These are phyloP conservation scores for Cichorium intybus DNA, from an alignment of 140 eudicot species.

Conservation along the genomic window DNA sequence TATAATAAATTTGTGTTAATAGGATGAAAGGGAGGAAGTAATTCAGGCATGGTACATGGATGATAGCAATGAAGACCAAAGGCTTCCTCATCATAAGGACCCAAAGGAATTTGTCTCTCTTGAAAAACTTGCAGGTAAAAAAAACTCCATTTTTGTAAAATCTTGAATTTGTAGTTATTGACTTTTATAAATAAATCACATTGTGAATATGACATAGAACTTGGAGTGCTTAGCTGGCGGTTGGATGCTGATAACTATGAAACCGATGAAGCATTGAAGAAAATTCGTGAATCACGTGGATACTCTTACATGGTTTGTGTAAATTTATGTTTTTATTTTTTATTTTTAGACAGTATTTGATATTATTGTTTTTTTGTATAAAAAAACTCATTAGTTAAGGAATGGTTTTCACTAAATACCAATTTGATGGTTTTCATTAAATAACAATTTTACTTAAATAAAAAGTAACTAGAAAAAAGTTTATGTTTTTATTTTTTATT, in stretches of 20 bases:
- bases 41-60: slow-evolving; percentile 98
- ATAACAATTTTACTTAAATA: background rate
- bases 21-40: slow-evolving; percentile 81
- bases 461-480: too few species aligned
- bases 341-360: too few species aligned
- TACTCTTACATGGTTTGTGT: slow-evolving; percentile 75
- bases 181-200: background rate
- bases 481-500: too few species aligned
- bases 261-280: slow-evolving; percentile 84
- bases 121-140: slow-evolving; percentile 71
- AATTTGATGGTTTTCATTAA: too few species aligned
- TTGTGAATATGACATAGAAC: slow-evolving; percentile 43
- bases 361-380: too few species aligned
- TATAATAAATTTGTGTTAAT: slow-evolving; percentile 11
- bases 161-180: background rate
- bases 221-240: slow-evolving; percentile 96
- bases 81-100: slow-evolving; percentile 85
- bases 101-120: slow-evolving; percentile 81
- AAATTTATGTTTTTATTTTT: too few species aligned
- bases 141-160: background rate
- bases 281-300: slow-evolving; percentile 90
- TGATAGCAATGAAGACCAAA: slow-evolving; percentile 74
- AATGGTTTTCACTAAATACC: too few species aligned
- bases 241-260: slow-evolving; percentile 97
- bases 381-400: too few species aligned